Evolutionary conservation across 2,329 filamentous ascomycete species (phyloP).

Genomic region (Colletotrichum sp.): DNA sequence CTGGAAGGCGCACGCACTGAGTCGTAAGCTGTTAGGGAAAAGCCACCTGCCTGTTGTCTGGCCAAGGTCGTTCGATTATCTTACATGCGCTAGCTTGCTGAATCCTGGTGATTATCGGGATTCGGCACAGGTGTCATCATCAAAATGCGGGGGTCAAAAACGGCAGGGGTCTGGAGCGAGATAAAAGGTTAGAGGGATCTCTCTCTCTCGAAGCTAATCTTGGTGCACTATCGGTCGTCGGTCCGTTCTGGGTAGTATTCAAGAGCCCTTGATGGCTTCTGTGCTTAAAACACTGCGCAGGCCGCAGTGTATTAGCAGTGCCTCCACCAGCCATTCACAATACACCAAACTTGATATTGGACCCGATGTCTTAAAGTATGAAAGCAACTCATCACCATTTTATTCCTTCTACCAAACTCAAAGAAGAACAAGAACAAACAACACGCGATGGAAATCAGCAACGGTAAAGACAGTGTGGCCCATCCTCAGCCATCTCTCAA

Average conservation of each 20-base stretch:
- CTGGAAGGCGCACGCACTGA: background rate
- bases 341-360: background rate
- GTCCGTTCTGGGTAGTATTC: background rate
- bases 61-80: background rate
- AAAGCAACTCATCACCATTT: background rate
- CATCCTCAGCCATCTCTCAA: background rate
- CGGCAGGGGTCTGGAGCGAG: background rate
- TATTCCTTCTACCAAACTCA: background rate
- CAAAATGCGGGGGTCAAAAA: background rate
- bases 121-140: background rate
- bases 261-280: background rate
- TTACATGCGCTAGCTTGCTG: background rate
- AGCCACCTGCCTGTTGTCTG: background rate
- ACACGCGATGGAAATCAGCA: background rate
- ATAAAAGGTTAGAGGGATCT: background rate
- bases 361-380: background rate
- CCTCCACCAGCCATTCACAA: background rate
- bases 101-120: background rate
- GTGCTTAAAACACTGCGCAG: background rate
- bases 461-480: background rate
- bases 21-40: background rate
- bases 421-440: background rate
- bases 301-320: background rate
- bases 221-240: background rate
- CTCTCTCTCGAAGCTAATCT: background rate